Percentiles rank a stretch among this genome's conserved stretches.
Evolutionary conservation across 2,329 filamentous ascomycete genomes (phyloP).

Genomic region (Didymella keratinophila): DNA sequence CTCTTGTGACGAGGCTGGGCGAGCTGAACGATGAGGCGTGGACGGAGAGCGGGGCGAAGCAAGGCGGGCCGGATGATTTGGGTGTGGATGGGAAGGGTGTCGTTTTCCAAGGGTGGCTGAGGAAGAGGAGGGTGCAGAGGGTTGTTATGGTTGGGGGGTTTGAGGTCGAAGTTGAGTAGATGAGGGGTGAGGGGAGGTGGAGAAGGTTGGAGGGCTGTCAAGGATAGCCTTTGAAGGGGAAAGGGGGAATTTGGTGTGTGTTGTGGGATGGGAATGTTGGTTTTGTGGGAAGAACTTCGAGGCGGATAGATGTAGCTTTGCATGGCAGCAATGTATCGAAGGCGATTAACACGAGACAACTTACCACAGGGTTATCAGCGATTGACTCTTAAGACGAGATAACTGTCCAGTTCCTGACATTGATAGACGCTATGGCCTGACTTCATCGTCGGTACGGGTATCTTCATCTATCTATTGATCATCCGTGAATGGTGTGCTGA

Average conservation of each 20-base stretch:
- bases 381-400: too few relatives aligned
- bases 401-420: too few relatives aligned
- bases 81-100: constrained; percentile 33
- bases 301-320: too few relatives aligned
- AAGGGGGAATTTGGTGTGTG: neutral
- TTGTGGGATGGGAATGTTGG: neutral
- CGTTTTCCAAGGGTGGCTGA: constrained; percentile 30
- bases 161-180: constrained; percentile 17
- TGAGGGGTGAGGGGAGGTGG: neutral
- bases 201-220: neutral
- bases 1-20: constrained; percentile 27
- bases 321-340: too few relatives aligned
- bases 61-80: constrained; percentile 27
- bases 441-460: too few relatives aligned
- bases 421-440: too few relatives aligned
- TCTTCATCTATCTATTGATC: too few relatives aligned
- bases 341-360: too few relatives aligned
- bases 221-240: neutral
- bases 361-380: too few relatives aligned
- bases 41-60: constrained; percentile 25
- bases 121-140: constrained; percentile 14
- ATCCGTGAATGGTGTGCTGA: too few relatives aligned
- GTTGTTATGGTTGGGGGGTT: constrained; percentile 11
- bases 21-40: constrained; percentile 30
- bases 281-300: too few relatives aligned